phyloP scores from a whole-genome alignment of 176 grass and related monocot species.

The Puccinellia tenuiflora region DNA sequence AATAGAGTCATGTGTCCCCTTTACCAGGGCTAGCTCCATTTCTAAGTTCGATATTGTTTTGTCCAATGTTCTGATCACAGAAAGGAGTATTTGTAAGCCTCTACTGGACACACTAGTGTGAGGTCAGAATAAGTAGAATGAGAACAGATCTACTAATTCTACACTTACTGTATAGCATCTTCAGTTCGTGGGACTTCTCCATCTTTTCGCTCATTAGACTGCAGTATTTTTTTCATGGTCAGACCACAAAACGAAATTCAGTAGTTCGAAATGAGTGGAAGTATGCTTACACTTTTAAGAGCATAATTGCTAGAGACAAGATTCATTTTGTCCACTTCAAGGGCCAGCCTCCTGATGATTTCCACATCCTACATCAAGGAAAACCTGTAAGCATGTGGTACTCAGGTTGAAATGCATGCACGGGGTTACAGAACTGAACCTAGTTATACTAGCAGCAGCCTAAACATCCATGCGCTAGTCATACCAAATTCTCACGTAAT shows the following conservation, averaged over 20 bases:
- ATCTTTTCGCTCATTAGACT: slow-evolving; percentile 35
- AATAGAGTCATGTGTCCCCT: too few species aligned
- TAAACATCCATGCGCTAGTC: too few species aligned
- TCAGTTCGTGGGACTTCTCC: slow-evolving; percentile 53
- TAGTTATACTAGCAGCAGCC: not conserved
- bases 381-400: not conserved
- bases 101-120: too few species aligned
- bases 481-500: too few species aligned
- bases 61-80: too few species aligned
- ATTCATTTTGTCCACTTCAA: slow-evolving; percentile 55
- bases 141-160: not conserved
- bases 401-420: not conserved
- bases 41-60: too few species aligned
- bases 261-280: not conserved
- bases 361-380: slow-evolving; percentile 67
- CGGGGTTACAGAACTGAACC: not conserved
- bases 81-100: too few species aligned
- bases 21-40: too few species aligned
- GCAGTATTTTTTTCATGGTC: not conserved
- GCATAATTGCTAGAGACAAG: too few species aligned
- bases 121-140: too few species aligned
- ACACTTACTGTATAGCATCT: slow-evolving; percentile 65
- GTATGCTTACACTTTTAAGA: slow-evolving; percentile 47
- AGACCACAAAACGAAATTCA: not conserved
- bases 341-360: slow-evolving; percentile 42